Percentiles rank a stretch among this genome's conserved stretches.
These are phyloP conservation scores for Eucalyptus camaldulensis DNA, from an alignment of 345 rosid species.

Conservation along the genomic window DNA sequence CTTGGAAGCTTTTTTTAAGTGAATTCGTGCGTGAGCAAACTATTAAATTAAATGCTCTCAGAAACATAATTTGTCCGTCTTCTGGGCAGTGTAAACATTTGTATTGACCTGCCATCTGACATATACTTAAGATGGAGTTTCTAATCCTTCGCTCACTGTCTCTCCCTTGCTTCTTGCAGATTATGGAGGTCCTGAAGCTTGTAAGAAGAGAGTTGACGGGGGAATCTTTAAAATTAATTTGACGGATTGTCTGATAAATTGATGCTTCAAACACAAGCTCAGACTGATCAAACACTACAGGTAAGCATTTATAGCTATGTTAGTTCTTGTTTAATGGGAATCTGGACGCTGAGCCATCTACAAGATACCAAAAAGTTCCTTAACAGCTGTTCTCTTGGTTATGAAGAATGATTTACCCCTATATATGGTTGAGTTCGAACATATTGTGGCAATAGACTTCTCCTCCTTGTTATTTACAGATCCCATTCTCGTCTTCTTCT, in stretches of 20 bases:
- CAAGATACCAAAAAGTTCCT: not conserved
- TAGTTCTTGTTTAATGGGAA: not conserved
- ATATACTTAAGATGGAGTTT: not conserved
- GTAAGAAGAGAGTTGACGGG: slow-evolving; percentile 76
- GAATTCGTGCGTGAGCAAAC: not conserved
- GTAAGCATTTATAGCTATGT: not conserved
- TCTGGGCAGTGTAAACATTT: not conserved
- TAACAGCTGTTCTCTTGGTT: not conserved
- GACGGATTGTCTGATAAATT: not conserved
- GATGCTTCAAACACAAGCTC: not conserved
- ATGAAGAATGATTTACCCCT: not conserved
- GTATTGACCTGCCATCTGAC: not conserved
- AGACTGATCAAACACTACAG: not conserved
- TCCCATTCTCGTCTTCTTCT: not conserved
- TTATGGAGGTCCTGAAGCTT: slow-evolving; percentile 73
- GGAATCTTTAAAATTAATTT: slow-evolving; percentile 21
- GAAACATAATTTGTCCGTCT: not conserved
- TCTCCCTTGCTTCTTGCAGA: slow-evolving; percentile 22
- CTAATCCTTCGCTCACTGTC: not conserved
- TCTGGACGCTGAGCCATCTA: not conserved
- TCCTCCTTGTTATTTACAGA: not conserved
- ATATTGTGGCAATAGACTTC: not conserved
- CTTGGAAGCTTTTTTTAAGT: not conserved
- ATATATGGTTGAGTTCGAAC: not conserved
- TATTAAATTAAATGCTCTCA: not conserved